These are phyloP conservation scores for Nothomitra cinnamomea DNA, from an alignment of 2,329 filamentous ascomycete genomes.

Conservation along the genomic window DNA sequence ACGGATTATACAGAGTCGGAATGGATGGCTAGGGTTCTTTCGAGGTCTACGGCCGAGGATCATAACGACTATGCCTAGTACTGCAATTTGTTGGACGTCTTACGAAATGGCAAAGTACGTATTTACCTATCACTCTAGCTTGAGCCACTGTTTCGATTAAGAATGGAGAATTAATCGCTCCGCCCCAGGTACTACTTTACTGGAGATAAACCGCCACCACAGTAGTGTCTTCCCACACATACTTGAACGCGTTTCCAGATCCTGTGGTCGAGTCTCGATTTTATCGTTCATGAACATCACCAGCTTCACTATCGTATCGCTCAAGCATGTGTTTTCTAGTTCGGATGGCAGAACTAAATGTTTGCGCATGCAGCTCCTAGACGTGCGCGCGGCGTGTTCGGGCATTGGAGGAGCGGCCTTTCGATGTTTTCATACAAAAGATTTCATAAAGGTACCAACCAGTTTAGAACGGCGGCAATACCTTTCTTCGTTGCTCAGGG, in stretches of 20 bases:
- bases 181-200: conserved; percentile 1
- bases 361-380: neutral
- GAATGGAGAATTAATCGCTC: neutral
- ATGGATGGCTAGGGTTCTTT: conserved; percentile 78
- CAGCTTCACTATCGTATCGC: neutral
- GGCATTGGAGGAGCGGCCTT: neutral
- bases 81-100: conserved; percentile 90
- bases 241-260: neutral
- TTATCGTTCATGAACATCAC: neutral
- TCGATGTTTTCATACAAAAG: conserved; percentile 1
- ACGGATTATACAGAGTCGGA: conserved; percentile 62
- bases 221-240: neutral
- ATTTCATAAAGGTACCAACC: conserved; percentile 2
- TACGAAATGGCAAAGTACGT: conserved; percentile 45
- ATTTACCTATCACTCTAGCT: neutral
- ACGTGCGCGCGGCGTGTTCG: neutral
- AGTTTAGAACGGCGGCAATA: neutral
- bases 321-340: neutral
- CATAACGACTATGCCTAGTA: conserved; percentile 94
- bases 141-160: neutral
- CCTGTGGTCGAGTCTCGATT: neutral
- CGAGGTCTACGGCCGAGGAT: conserved; percentile 82
- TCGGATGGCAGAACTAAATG: neutral
- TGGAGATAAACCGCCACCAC: neutral
- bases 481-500: neutral